Evolutionary conservation across 2,329 filamentous ascomycete genomes (phyloP).

Genomic region (Geoglossum cookeanum): DNA sequence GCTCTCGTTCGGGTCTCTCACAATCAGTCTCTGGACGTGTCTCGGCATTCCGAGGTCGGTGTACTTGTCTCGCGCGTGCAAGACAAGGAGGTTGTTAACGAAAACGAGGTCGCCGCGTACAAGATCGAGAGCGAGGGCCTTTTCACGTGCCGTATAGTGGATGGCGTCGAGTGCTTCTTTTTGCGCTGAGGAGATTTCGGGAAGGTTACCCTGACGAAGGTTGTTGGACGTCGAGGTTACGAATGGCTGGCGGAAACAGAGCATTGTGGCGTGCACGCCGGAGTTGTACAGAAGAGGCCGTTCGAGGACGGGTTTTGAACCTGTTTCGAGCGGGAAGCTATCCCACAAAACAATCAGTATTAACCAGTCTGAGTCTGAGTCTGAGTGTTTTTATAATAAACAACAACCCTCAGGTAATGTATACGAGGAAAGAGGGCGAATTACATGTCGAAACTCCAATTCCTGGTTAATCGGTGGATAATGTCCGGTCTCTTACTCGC

Average conservation of each 20-base stretch:
- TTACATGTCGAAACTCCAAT: slow-evolving; percentile 28
- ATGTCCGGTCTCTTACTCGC: slow-evolving; percentile 32
- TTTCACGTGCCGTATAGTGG: slow-evolving; percentile 24
- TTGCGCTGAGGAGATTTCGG: slow-evolving; percentile 29
- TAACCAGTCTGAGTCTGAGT: neutral
- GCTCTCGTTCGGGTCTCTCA: neutral
- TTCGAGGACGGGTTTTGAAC: slow-evolving; percentile 12
- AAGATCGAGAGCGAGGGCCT: slow-evolving; percentile 20
- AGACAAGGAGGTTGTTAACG: slow-evolving; percentile 28
- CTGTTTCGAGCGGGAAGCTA: neutral
- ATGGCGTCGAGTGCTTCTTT: slow-evolving; percentile 27
- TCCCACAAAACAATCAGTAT: neutral
- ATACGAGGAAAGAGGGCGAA: slow-evolving; percentile 22
- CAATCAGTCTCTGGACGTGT: neutral
- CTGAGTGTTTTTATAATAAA: neutral
- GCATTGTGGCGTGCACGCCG: slow-evolving; percentile 37
- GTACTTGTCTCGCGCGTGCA: slow-evolving; percentile 28
- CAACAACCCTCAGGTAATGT: neutral
- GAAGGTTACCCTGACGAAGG: slow-evolving; percentile 32
- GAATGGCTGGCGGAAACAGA: slow-evolving; percentile 40
- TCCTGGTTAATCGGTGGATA: slow-evolving; percentile 28
- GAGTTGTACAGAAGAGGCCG: slow-evolving; percentile 34
- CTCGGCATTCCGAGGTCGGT: slow-evolving; percentile 11
- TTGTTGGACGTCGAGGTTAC: slow-evolving; percentile 27
- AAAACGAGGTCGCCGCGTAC: slow-evolving; percentile 26